Base-by-base conservation (phyloP, 164 flowering plant species). In the Brasenia schreberi region DNA sequence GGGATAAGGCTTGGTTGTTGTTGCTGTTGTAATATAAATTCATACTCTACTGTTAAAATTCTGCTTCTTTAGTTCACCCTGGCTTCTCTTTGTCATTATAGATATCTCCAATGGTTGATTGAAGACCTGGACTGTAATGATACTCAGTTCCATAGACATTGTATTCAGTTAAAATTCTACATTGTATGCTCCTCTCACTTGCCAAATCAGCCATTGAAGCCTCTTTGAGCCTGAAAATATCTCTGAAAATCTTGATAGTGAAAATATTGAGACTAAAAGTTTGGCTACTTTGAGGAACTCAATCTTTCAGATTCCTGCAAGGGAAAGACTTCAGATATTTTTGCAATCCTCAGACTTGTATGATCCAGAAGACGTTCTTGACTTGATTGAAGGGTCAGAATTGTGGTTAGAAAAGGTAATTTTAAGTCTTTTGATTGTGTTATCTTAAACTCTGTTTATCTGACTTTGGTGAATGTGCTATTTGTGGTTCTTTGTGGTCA, bases 41-140 rank as follows among this genome's bases (percentile, higher is more conserved):
- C n/a, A n/a, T n/a, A n/a, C n/a, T n/a, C n/a, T n/a, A n/a, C n/a
- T n/a, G n/a, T n/a, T n/a, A n/a, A n/a, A n/a, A n/a, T n/a, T n/a
- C n/a, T n/a, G n/a, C n/a, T n/a, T n/a, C n/a, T n/a, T n/a, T n/a
- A n/a, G n/a, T n/a, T n/a, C n/a, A n/a, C n/a, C n/a, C n/a, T n/a
- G n/a, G n/a, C n/a, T n/a, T n/a, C n/a, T n/a, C n/a, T n/a, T n/a
- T n/a, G n/a, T n/a, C n/a, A n/a, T n/a, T n/a, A 64, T 72, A 90
- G 97, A 70, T 91, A 91, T 73, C 82, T 94, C 60, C 96, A 86
- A 70, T 94, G 99, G 97, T 81, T 91, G 82, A 94, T 94, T 80
- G 97, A 91, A 73, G 99, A 91, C 72, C 93, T 87, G 76, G 96
- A 82, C 64, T 88, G 84, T 43, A 75, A 75, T 71, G 96, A 91